These are phyloP conservation scores for Silene latifolia DNA, from an alignment of 148 eudicot genomes.

Conservation along the genomic window DNA sequence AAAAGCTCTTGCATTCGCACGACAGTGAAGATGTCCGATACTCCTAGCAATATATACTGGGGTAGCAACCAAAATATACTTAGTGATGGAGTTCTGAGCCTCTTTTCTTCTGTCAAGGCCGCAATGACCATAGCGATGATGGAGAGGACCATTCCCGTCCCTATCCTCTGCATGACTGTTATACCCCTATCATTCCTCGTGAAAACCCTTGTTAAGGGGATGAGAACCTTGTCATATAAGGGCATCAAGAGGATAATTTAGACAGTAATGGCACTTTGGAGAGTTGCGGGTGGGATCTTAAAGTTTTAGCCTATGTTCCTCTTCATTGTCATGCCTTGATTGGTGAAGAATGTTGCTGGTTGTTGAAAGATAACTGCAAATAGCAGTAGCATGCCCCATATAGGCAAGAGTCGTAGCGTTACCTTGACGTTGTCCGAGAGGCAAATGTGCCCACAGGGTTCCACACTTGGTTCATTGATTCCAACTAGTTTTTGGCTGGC, in stretches of 20 bases:
- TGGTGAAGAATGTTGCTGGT: constrained; percentile 90
- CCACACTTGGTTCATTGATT: constrained; percentile 18
- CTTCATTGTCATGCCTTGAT: constrained; percentile 89
- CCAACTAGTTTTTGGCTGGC: constrained; percentile 31
- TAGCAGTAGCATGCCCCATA: constrained; percentile 71
- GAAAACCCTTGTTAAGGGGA: constrained; percentile 51
- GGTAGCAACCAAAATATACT: constrained; percentile 77
- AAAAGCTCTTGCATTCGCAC: constrained; percentile 95
- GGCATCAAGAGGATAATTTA: constrained; percentile 78
- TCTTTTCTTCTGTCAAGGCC: constrained; percentile 57
- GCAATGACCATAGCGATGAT: constrained; percentile 79
- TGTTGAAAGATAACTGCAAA: constrained; percentile 94
- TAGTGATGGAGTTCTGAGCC: constrained; percentile 35
- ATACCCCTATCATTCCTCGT: constrained; percentile 60
- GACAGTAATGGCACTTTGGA: constrained; percentile 62
- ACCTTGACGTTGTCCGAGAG: constrained; percentile 43
- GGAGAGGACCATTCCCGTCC: constrained; percentile 74
- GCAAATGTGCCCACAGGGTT: constrained; percentile 11
- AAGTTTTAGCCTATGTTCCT: constrained; percentile 62
- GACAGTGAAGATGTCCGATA: constrained; percentile 81
- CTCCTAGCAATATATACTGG: constrained; percentile 70
- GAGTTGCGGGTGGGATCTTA: constrained; percentile 82
- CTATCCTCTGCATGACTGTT: constrained; percentile 74
- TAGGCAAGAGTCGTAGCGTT: constrained; percentile 58
- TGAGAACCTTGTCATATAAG: constrained; percentile 53